Percentiles rank a stretch among this genome's conserved stretches.
Evolutionary conservation across 306 rosid species (phyloP).

Genomic region (Begonia peltatifolia): DNA sequence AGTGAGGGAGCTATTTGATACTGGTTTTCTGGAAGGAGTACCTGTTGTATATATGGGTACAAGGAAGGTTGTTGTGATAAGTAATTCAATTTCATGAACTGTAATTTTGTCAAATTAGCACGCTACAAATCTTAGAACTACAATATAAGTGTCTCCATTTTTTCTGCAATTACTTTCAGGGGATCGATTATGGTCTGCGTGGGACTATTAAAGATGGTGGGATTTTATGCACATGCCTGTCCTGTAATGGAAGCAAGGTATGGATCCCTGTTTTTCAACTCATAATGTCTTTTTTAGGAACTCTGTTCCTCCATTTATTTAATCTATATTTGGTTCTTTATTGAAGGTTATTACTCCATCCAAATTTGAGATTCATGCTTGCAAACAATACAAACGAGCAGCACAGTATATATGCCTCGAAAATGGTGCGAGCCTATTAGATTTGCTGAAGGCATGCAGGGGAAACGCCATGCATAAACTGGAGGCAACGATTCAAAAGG

Average conservation of each 20-base stretch:
- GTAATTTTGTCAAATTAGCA: background rate
- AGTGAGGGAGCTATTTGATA: conserved; percentile 76
- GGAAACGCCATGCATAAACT: conserved; percentile 48
- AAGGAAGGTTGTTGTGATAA: conserved; percentile 51
- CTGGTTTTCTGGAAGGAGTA: conserved; percentile 90
- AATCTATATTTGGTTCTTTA: conserved; percentile 10
- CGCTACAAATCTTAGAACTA: too few species aligned
- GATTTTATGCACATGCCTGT: conserved; percentile 63
- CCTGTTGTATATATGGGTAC: conserved; percentile 78
- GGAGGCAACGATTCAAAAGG: conserved; percentile 72
- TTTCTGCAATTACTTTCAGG: conserved; percentile 33
- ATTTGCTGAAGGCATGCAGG: conserved; percentile 72
- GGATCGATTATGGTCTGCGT: conserved; percentile 51
- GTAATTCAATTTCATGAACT: conserved; percentile 2
- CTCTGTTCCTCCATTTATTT: conserved; percentile 1
- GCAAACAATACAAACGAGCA: conserved; percentile 81
- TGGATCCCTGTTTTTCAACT: conserved; percentile 24
- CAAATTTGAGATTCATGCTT: conserved; percentile 95
- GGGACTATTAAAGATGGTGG: conserved; percentile 79
- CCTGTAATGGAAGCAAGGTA: conserved; percentile 72
- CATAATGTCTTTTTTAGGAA: conserved; percentile 2
- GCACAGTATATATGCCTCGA: conserved; percentile 88
- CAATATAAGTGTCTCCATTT: background rate
- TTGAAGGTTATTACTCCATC: conserved; percentile 82
- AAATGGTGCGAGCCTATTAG: conserved; percentile 90